phyloP scores from a whole-genome alignment of 176 grass and related monocot species.

The Phoenix roebelenii region DNA sequence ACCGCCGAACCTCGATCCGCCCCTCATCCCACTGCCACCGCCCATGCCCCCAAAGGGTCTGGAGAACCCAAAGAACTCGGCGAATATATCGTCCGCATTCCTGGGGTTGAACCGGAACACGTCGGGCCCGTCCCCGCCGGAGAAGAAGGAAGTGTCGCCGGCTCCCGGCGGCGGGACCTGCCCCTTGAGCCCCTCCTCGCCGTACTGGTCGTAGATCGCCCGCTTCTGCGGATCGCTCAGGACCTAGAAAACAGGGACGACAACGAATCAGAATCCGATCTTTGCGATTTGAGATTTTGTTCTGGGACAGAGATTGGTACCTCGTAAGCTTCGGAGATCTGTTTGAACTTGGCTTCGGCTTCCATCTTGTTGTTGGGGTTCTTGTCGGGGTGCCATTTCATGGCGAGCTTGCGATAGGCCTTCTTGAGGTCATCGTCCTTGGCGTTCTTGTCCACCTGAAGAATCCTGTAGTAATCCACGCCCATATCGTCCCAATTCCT shows the following conservation, averaged over 20 bases:
- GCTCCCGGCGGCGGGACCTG: conserved; percentile 49
- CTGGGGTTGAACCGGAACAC: conserved; percentile 61
- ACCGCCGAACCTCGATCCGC: conserved; percentile 42
- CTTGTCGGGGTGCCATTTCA: conserved; percentile 99
- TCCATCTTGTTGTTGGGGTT: conserved; percentile 85
- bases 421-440: conserved; percentile 84
- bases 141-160: conserved; percentile 39
- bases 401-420: conserved; percentile 82
- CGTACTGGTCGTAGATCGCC: conserved; percentile 76
- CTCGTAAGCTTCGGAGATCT: conserved; percentile 96
- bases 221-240: conserved; percentile 86
- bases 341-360: conserved; percentile 94
- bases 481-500: conserved; percentile 39
- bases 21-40: conserved; percentile 31
- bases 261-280: not conserved
- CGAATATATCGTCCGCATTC: conserved; percentile 71
- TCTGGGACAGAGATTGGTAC: conserved; percentile 2
- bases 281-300: not conserved
- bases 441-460: conserved; percentile 58
- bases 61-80: conserved; percentile 69
- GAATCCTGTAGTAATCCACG: conserved; percentile 84
- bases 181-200: conserved; percentile 80
- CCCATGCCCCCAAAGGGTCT: conserved; percentile 32
- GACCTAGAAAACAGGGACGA: conserved; percentile 43
- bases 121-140: conserved; percentile 27